A percentile compares a stretch with the other conserved stretches of the same genome.
phyloP scores from a whole-genome alignment of 1,284 basidiomycete species.

The Ustilago hordei region DNA sequence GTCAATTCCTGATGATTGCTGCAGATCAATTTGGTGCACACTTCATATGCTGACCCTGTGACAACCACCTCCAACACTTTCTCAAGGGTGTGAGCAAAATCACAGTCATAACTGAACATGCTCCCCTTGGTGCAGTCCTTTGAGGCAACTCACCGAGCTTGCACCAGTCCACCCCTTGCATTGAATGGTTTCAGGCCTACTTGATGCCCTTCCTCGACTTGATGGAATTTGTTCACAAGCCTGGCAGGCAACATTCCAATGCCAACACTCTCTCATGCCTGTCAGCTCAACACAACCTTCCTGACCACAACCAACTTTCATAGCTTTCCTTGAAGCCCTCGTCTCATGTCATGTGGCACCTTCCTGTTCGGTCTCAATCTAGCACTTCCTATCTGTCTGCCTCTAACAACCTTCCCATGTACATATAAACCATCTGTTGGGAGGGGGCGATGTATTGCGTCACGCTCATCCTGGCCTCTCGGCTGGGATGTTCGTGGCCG shows the following conservation, averaged over 20 bases:
- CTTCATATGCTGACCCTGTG: too few species aligned
- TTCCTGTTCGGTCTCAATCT: neutral
- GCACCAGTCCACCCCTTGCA: slow-evolving; percentile 3
- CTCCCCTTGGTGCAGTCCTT: neutral
- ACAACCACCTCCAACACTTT: neutral
- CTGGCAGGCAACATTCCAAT: neutral
- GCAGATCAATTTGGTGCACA: too few species aligned
- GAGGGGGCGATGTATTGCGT: too few species aligned
- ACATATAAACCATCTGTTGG: too few species aligned
- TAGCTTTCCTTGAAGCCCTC: too few species aligned
- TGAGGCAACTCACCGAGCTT: neutral
- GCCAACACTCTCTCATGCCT: neutral
- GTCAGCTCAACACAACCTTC: too few species aligned
- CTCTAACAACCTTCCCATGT: too few species aligned
- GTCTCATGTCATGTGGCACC: too few species aligned
- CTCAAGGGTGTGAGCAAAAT: slow-evolving; percentile 5
- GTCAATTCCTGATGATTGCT: too few species aligned
- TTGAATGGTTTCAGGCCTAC: slow-evolving; percentile 5
- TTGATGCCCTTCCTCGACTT: neutral
- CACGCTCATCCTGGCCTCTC: too few species aligned
- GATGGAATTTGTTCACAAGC: slow-evolving; percentile 5
- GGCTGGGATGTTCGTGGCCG: neutral
- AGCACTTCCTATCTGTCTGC: too few species aligned
- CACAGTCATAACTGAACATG: slow-evolving; percentile 10
- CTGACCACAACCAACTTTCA: too few species aligned